These are phyloP conservation scores for Naganishia cerealis DNA, from an alignment of 1,284 basidiomycete species.

Conservation along the genomic window DNA sequence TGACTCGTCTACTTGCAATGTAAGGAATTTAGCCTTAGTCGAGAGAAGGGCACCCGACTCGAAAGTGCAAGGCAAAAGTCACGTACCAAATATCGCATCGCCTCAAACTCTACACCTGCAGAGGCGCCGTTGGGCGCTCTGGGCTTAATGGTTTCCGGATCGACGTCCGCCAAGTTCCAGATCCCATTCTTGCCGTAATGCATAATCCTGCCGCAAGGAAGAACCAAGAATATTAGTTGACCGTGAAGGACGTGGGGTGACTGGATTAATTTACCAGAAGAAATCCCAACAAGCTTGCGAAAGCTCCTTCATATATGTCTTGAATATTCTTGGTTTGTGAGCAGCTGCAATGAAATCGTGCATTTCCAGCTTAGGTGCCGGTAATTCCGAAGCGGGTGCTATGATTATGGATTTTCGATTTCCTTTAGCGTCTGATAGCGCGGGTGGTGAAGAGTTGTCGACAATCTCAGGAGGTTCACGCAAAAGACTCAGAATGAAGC, in stretches of 20 bases:
- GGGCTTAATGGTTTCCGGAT: constrained; percentile 80
- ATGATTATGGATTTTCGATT: constrained; percentile 24
- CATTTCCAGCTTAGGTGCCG: constrained; percentile 42
- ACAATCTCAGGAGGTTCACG: background rate
- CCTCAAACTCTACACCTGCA: constrained; percentile 95
- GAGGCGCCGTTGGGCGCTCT: constrained; percentile 96
- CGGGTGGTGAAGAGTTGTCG: background rate
- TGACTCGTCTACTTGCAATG: constrained; percentile 68
- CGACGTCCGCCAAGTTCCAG: constrained; percentile 77
- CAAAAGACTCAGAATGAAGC: constrained; percentile 16
- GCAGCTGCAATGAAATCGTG: constrained; percentile 86
- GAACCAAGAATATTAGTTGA: background rate
- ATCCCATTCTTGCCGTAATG: constrained; percentile 91
- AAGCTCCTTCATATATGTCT: constrained; percentile 84
- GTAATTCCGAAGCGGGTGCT: constrained; percentile 33
- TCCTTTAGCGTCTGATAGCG: background rate
- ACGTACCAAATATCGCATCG: constrained; percentile 88
- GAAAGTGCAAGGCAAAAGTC: background rate
- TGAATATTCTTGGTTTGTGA: constrained; percentile 81
- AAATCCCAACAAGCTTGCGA: constrained; percentile 89
- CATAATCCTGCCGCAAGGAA: constrained; percentile 66
- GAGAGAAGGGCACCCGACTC: background rate
- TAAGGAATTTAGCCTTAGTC: background rate
- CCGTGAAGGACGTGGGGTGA: background rate
- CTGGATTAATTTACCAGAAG: constrained; percentile 64